Evolutionary conservation across 2,329 filamentous ascomycete species (phyloP).

Genomic region (Xylaria sp.): DNA sequence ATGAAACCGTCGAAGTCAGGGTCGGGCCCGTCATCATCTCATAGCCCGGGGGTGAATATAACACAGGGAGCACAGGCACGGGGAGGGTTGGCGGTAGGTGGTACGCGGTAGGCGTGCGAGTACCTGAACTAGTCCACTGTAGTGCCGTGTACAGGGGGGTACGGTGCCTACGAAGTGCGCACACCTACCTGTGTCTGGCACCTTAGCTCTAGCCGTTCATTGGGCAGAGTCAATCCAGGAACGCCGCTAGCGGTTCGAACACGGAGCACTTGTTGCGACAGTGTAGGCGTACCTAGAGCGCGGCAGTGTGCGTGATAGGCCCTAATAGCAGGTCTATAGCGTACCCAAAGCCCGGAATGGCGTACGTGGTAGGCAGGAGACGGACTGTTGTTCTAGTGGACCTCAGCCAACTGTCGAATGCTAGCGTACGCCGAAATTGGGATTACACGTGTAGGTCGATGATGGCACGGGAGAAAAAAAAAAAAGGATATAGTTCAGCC

Average conservation of each 20-base stretch:
- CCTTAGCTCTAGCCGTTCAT: conserved; percentile 5
- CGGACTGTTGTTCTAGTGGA: conserved; percentile 5
- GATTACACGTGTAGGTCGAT: too few relatives aligned
- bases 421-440: not conserved
- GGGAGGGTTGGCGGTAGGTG: not conserved
- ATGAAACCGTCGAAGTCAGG: conserved; percentile 47
- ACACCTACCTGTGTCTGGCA: not conserved
- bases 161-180: conserved; percentile 3
- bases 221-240: not conserved
- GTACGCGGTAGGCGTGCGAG: not conserved
- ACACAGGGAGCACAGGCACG: not conserved
- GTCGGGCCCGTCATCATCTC: conserved; percentile 53
- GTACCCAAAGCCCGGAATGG: not conserved
- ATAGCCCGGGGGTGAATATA: conserved; percentile 39
- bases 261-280: not conserved
- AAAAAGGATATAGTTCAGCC: not conserved
- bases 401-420: conserved; percentile 5
- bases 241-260: not conserved
- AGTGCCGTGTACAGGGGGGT: not conserved
- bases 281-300: too few relatives aligned
- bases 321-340: not conserved
- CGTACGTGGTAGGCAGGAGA: not conserved
- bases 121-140: not conserved
- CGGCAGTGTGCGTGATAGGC: too few relatives aligned
- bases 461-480: not conserved